phyloP scores from a whole-genome alignment of 2,329 filamentous ascomycete genomes.

The Verticillium albo-atrum region DNA sequence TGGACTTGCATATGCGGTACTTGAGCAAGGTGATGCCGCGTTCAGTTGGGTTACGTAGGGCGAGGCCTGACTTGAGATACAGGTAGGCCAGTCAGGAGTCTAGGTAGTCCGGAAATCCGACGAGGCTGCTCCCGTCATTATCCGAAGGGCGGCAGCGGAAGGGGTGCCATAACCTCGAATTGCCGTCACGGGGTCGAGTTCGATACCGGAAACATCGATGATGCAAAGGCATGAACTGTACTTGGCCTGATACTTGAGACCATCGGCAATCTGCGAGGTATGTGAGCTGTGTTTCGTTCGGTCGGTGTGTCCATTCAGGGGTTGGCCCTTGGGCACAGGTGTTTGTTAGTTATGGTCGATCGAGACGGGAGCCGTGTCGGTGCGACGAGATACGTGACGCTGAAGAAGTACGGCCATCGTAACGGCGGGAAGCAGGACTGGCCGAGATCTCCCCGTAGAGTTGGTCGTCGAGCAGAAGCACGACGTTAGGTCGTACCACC shows the following conservation, averaged over 20 bases:
- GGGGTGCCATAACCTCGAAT: neutral
- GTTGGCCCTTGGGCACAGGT: neutral
- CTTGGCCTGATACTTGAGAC: neutral
- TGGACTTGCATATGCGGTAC: neutral
- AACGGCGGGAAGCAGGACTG: no score
- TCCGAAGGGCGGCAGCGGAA: no score
- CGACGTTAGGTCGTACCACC: no score
- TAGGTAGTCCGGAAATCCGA: no score
- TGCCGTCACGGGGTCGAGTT: neutral
- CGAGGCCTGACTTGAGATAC: no score
- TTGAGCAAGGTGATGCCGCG: neutral
- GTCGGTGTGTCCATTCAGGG: neutral
- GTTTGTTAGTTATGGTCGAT: neutral
- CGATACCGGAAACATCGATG: neutral
- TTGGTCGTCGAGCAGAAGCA: no score
- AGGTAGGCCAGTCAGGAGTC: no score
- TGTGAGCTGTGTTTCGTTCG: neutral
- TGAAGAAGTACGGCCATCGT: no score
- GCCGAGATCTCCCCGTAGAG: no score
- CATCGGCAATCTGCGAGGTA: neutral
- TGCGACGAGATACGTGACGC: no score
- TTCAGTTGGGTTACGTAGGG: no score
- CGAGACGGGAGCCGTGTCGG: neutral
- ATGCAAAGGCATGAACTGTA: neutral
- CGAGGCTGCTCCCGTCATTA: no score